Conservation (phyloP, 192 early-diverging fungal genomes). For the Thoreauomyces humboldtii region DNA sequence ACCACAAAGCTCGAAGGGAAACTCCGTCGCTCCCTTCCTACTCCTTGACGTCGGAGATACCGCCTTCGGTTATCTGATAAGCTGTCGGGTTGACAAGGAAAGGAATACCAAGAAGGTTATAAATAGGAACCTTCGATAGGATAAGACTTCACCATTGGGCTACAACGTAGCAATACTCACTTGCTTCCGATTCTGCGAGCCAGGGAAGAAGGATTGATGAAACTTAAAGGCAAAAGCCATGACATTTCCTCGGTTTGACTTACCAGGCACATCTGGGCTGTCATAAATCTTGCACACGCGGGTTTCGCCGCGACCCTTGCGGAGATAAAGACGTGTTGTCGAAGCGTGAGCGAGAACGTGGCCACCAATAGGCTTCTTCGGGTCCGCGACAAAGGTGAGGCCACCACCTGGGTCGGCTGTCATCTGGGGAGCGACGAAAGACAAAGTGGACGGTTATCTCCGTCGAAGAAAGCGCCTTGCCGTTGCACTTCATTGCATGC, state of each 20-base stretch:
- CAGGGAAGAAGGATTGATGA: not conserved
- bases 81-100: constrained; percentile 34
- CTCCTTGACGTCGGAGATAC: constrained; percentile 68
- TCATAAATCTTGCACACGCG: constrained; percentile 82
- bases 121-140: not conserved
- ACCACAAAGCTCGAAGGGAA: too few species aligned
- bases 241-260: constrained; percentile 22
- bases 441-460: not conserved
- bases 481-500: constrained; percentile 15
- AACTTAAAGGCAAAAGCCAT: not conserved
- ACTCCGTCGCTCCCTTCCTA: too few species aligned
- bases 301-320: constrained; percentile 79
- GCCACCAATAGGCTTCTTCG: constrained; percentile 84
- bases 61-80: constrained; percentile 71
- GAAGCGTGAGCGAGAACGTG: constrained; percentile 74
- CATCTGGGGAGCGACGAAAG: constrained; percentile 35
- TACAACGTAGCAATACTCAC: constrained; percentile 8
- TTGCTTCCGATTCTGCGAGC: constrained; percentile 9
- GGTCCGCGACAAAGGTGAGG: constrained; percentile 79
- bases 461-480: not conserved
- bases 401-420: constrained; percentile 55
- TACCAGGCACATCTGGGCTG: constrained; percentile 69
- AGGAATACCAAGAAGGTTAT: too few species aligned
- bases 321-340: constrained; percentile 73
- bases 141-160: not conserved